phyloP scores from a whole-genome alignment of 257 asterid genomes.

The Mentha longifolia region DNA sequence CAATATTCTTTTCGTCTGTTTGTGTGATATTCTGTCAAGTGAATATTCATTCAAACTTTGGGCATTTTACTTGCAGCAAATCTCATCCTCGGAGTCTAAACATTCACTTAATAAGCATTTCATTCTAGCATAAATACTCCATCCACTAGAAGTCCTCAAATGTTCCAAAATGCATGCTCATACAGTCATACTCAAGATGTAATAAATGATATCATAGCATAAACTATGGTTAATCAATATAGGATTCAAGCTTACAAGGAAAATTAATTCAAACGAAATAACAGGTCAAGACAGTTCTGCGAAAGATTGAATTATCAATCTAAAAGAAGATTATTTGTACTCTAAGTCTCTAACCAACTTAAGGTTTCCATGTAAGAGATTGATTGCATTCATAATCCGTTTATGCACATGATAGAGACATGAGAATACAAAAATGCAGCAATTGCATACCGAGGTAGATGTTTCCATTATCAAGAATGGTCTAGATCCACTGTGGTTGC shows the following conservation, averaged over 20 bases:
- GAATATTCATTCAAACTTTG: neutral
- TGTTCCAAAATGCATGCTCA: neutral
- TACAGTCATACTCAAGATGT: no score
- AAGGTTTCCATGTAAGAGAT: constrained; percentile 8
- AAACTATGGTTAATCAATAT: neutral
- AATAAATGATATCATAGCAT: neutral
- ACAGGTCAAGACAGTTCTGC: neutral
- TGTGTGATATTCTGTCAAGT: neutral
- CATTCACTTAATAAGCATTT: neutral
- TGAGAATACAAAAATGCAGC: constrained; percentile 5
- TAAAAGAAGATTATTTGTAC: neutral
- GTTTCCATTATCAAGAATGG: constrained; percentile 5
- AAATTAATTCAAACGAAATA: neutral
- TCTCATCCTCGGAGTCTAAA: neutral
- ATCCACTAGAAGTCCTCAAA: neutral
- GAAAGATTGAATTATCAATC: neutral
- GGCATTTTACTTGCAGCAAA: neutral
- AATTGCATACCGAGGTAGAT: constrained; percentile 24
- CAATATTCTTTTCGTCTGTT: neutral
- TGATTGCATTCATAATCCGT: neutral
- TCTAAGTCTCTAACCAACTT: neutral
- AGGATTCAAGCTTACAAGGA: neutral
- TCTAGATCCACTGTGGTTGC: neutral
- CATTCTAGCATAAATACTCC: neutral
- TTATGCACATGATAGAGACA: neutral